Evolutionary conservation across 2,329 filamentous ascomycete genomes (phyloP), one percentile per base, ranked within the genome.

Genomic region (Arthrobotrys sphaeroides): DNA sequence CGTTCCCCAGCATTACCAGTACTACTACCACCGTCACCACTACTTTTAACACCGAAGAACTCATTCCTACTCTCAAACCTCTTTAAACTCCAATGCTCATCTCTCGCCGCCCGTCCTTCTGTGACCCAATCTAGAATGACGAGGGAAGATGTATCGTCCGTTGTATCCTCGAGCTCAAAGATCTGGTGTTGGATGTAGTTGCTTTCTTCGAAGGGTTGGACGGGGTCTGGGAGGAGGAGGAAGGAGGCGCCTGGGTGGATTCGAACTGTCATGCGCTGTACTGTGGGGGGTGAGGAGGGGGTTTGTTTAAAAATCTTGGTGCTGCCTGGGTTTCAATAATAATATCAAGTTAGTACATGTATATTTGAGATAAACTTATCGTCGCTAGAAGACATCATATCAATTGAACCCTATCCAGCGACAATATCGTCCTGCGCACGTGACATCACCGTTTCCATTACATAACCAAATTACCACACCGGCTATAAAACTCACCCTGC

Each of bases 41-140:
- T 81, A 79, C 0, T 80, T 76, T 42, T 84, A 81, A 10, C 81
- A 80, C 82, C 79, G 89, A 91, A 94, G n/a, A 98, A 87, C 83
- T 99, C 95, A 81, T 97, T 98, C 78, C 91, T 87, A 7, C 93
- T 93, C 72, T 86, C 88, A 89, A 95, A 98, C 77, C 86, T 87
- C 68, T 87, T 84, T 75, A 97, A 89, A 78, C 90, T 90, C 95
- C 95, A 99, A 77, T 92, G 87, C 83, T 99, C 95, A 22, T 93
- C 94, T 51, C 91, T 88, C 3, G 95, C 94, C 3, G 86, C 88
- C 16, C 95, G 88, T 5, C 95, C 95, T 80, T 94, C 91, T 1
- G 90, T 96, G 5, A 98, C 93, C 95, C 95, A 99, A 82, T 99
- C 95, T 49, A 97, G 84, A 1, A 96, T 86, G 81, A 93, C 96